A percentile compares a stretch with the other conserved stretches of the same genome.
Evolutionary conservation across 768 basidiomycete species (phyloP).

Genomic region (Agaricus sinodeliciosus): DNA sequence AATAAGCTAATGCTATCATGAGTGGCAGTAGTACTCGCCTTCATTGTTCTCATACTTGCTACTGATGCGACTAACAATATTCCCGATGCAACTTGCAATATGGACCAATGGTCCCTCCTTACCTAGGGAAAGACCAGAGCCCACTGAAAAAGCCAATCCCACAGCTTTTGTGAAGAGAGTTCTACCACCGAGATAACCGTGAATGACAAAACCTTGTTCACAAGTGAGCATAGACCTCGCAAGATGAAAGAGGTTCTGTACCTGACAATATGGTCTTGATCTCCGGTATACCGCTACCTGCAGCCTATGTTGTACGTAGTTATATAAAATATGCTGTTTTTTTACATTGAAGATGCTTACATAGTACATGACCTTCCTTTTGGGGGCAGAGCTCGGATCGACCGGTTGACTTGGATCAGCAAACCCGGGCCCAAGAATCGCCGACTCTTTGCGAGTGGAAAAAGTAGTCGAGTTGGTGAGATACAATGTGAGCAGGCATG

Average conservation of each 20-base stretch:
- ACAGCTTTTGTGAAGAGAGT: slow-evolving; percentile 87
- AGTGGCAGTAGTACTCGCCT: slow-evolving; percentile 38
- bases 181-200: slow-evolving; percentile 90
- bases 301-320: slow-evolving; percentile 46
- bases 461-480: slow-evolving; percentile 89
- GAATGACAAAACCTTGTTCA: slow-evolving; percentile 82
- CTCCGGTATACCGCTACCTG: slow-evolving; percentile 94
- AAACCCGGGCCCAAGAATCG: slow-evolving; percentile 40
- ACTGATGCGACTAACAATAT: slow-evolving; percentile 83
- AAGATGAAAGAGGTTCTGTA: slow-evolving; percentile 17
- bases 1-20: neutral
- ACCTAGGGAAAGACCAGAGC: slow-evolving; percentile 86
- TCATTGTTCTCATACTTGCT: slow-evolving; percentile 94
- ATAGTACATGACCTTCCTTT: slow-evolving; percentile 77
- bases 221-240: slow-evolving; percentile 1
- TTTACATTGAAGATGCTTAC: slow-evolving; percentile 33
- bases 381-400: slow-evolving; percentile 23
- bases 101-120: slow-evolving; percentile 74
- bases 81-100: slow-evolving; percentile 88
- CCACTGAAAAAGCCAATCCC: slow-evolving; percentile 86
- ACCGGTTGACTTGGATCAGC: slow-evolving; percentile 20
- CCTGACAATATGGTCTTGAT: slow-evolving; percentile 93
- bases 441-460: slow-evolving; percentile 83
- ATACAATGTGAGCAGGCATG: slow-evolving; percentile 77
- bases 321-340: neutral